These are phyloP conservation scores for Trichophaea hybrida DNA, from an alignment of 2,329 filamentous ascomycete genomes.

Conservation along the genomic window DNA sequence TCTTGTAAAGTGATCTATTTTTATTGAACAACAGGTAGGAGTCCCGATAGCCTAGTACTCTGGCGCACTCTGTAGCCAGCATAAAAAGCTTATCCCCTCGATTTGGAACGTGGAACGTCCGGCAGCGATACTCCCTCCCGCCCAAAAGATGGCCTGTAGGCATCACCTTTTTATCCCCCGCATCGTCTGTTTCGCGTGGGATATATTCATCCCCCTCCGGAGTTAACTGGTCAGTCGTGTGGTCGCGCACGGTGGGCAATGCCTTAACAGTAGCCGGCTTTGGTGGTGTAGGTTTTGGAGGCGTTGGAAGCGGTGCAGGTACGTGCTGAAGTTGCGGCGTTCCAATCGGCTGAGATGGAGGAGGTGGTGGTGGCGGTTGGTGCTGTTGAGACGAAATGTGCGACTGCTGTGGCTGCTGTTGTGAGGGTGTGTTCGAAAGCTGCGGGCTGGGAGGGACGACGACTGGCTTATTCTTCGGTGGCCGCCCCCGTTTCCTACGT, in stretches of 20 bases:
- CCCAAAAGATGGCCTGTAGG: constrained; percentile 67
- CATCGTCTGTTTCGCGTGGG: constrained; percentile 80
- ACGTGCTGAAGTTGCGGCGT: constrained; percentile 41
- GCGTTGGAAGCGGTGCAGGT: constrained; percentile 41
- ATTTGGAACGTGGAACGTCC: constrained; percentile 80
- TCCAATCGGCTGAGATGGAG: constrained; percentile 29
- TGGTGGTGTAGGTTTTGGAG: constrained; percentile 64
- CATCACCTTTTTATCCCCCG: constrained; percentile 87
- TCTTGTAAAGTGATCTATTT: constrained; percentile 90
- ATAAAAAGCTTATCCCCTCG: constrained; percentile 84
- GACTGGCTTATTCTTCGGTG: constrained; percentile 34
- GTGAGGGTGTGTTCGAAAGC: constrained; percentile 27
- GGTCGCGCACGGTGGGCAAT: constrained; percentile 85
- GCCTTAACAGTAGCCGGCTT: constrained; percentile 85
- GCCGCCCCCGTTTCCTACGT: constrained; percentile 38
- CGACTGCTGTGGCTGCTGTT: constrained; percentile 18
- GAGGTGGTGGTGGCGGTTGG: constrained; percentile 27
- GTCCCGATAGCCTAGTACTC: constrained; percentile 92
- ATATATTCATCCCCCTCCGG: constrained; percentile 86
- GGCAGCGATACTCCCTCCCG: constrained; percentile 80
- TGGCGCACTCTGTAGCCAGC: constrained; percentile 92
- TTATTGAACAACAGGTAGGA: constrained; percentile 99
- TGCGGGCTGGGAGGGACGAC: constrained; percentile 31
- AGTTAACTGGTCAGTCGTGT: constrained; percentile 90
- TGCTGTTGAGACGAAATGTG: constrained; percentile 16